These are phyloP conservation scores for Capsicum baccatum DNA, from an alignment of 257 asterid species.

Conservation along the genomic window DNA sequence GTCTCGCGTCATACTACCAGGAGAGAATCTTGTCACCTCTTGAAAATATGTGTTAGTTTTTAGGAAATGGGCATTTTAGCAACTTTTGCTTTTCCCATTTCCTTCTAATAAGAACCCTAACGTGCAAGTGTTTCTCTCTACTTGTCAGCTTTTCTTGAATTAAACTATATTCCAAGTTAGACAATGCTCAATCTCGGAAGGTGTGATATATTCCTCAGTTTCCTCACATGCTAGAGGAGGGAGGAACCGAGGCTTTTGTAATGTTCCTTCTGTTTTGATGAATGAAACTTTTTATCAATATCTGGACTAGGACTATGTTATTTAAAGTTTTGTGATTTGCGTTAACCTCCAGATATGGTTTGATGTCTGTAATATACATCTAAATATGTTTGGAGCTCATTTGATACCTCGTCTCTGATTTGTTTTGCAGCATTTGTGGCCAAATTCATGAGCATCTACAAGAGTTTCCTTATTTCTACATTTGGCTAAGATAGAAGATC, in stretches of 20 bases:
- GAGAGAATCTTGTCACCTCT: slow-evolving; percentile 10
- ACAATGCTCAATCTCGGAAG: not conserved
- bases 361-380: not conserved
- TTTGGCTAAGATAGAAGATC: slow-evolving; percentile 62
- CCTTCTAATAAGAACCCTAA: not conserved
- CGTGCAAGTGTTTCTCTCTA: not conserved
- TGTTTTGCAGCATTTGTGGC: slow-evolving; percentile 91
- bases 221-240: slow-evolving; percentile 2
- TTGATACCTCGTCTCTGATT: slow-evolving; percentile 29
- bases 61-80: not conserved
- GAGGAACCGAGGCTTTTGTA: not conserved
- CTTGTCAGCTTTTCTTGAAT: not conserved
- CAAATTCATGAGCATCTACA: slow-evolving; percentile 97
- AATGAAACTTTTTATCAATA: not conserved
- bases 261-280: not conserved
- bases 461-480: slow-evolving; percentile 86
- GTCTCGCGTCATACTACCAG: not conserved
- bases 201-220: slow-evolving; percentile 20
- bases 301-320: not conserved
- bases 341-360: not conserved
- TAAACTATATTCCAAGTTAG: not conserved
- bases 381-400: not conserved
- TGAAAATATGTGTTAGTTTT: slow-evolving; percentile 6
- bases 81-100: slow-evolving; percentile 14
- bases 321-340: not conserved